phyloP scores from a whole-genome alignment of 257 asterid genomes.

The Nicotiana otophora region DNA sequence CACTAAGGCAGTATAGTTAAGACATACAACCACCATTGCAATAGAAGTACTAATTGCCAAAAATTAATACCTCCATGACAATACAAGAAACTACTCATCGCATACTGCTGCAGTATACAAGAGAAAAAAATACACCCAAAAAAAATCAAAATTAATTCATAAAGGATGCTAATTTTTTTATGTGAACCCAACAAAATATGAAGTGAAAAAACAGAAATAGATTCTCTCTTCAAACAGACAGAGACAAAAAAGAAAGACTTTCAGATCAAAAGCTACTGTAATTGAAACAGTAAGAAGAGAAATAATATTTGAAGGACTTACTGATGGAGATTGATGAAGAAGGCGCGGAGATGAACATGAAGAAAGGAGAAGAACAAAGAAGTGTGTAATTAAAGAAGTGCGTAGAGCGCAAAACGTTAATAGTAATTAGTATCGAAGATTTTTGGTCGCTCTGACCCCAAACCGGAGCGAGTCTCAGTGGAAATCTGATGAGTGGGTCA shows the following conservation, averaged over 20 bases:
- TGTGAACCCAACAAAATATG: neutral
- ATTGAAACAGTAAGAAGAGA: neutral
- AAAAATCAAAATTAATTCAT: neutral
- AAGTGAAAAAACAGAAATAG: neutral
- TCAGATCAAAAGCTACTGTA: neutral
- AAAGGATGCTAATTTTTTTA: neutral
- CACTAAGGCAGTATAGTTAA: neutral
- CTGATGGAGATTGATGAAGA: conserved; percentile 7
- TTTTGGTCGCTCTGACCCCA: neutral
- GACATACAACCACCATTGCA: neutral
- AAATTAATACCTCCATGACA: neutral
- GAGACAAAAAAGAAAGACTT: neutral
- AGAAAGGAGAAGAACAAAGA: neutral
- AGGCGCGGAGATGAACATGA: conserved; percentile 1
- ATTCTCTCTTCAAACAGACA: neutral
- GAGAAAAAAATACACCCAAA: neutral
- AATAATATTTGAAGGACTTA: neutral
- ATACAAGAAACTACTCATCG: neutral
- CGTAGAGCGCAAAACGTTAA: neutral
- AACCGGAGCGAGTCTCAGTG: neutral
- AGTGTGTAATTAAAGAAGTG: neutral
- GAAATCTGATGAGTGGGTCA: neutral
- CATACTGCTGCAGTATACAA: neutral
- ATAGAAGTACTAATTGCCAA: neutral
- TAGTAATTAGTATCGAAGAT: neutral